Conservation (phyloP, 1,284 basidiomycete species). For the Psilocybe mexicana region DNA sequence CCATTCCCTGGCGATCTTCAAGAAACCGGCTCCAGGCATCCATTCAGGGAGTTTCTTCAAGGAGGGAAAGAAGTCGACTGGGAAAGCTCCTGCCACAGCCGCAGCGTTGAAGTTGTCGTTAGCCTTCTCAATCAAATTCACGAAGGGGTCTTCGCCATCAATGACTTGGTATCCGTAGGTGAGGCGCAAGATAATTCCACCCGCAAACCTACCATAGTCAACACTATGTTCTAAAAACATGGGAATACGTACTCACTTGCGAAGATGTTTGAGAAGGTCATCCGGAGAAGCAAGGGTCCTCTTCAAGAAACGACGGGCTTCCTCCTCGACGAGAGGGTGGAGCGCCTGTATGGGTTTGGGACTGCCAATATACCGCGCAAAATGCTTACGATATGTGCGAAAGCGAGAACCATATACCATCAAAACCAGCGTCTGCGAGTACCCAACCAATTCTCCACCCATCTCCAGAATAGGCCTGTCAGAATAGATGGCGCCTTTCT, state of each 20-base stretch:
- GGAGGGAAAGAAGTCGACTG: constrained; percentile 42
- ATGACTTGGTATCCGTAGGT: constrained; percentile 42
- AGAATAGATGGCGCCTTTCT: constrained; percentile 35
- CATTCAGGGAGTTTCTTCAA: constrained; percentile 47
- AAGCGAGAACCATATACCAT: constrained; percentile 31
- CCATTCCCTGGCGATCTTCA: constrained; percentile 40
- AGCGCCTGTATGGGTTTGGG: constrained; percentile 23
- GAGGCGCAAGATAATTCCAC: constrained; percentile 38
- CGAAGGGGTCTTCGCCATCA: constrained; percentile 38
- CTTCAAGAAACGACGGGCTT: constrained; percentile 29
- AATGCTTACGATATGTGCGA: constrained; percentile 33
- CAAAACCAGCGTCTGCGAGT: constrained; percentile 26
- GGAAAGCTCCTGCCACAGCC: constrained; percentile 39
- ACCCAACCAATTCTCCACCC: constrained; percentile 26
- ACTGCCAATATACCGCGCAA: constrained; percentile 27
- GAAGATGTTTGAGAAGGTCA: constrained; percentile 26
- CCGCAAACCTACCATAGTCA: too few relatives aligned
- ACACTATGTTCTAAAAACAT: not conserved
- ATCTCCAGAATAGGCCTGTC: constrained; percentile 33
- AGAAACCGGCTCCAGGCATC: constrained; percentile 50
- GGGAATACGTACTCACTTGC: constrained; percentile 26
- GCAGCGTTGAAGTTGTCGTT: constrained; percentile 41
- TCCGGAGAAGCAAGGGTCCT: constrained; percentile 24
- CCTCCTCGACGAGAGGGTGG: constrained; percentile 26
- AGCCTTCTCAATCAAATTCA: constrained; percentile 42